Evolutionary conservation across 2,329 filamentous ascomycete species (phyloP), one percentile per base, ranked within the genome.

Genomic region (Fusarium avenaceum): DNA sequence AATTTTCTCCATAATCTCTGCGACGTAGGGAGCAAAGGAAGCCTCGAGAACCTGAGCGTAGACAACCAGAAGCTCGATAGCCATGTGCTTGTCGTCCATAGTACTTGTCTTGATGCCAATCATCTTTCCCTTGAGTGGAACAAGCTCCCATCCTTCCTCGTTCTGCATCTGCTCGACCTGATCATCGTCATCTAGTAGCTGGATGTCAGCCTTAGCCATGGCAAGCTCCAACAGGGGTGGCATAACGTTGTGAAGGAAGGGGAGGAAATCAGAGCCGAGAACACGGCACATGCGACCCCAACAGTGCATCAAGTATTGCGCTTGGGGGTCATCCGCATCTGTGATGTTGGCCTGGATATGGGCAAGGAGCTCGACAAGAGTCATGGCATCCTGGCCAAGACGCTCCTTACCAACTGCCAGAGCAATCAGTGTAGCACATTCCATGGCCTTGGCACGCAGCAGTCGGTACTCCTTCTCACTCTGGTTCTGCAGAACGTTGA

Each of bases 251-350:
- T 91, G 89, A 54, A 99, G 85, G 84, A 96, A 99, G 17, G 94
- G 94, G 14, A 98, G 85, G 80, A 99, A 99, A 73, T 97, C 94
- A 47, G 87, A 83, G 20, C 92, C 94, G 67, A 99, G 87, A 30
- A 99, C 95, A 70, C 96, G 91, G 81, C 95, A 98, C 96, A 99
- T 99, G 48, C 96, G 90, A 52, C 96, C 96, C 96, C 96, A 99
- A 83, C 96, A 99, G 84, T 99, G 96, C 81, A 99, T 92, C 35
- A 99, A 86, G 78, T 99, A 99, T 75, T 97, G 95, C 17, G 94
- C 92, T 80, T 99, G 96, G 39, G 96, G 96, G 76, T 99, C 96
- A 74, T 99, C 96, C 2, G 94, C 82, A 74, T 99, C 96, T 6
- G 90, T 91, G 65, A 98, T 96, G 76, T 87, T 91, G 72, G 89